Base-by-base conservation (phyloP, 106 monocot species). In the Dendrobium chrysotoxum region DNA sequence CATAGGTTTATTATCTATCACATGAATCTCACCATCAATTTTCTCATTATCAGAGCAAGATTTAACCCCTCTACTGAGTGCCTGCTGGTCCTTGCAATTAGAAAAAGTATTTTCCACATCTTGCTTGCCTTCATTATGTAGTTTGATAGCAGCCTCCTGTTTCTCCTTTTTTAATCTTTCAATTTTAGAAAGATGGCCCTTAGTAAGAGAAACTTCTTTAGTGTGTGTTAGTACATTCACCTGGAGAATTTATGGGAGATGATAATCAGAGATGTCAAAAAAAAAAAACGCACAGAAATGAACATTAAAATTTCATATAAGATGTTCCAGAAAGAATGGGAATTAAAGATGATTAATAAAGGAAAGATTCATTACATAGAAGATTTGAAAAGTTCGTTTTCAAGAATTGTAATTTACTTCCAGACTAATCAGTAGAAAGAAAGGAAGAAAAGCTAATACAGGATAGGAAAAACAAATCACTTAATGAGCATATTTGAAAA, bases 191-290 rank as follows among this genome's bases (percentile, higher is more conserved):
- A 82, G 77, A n/a, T 78, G 75, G 0, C 12, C 2, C 5, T 70
- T 28, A 9, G 46, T 23, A 78, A 72, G 50, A 4, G 65, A 74
- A 53, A 86, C 80, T 75, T 86, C 82, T 25, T 80, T 72, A 54
- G 84, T 85, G 55, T 89, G 89, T 28, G 73, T 85, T 79, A 89
- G 80, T 21, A 89, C 75, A 78, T 89, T 82, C 39, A 89, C 89
- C 86, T 89, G 80, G 7, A 83, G 12, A 74, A 70, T 82, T 40
- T 25, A 74, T 21, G 28, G 20, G 26, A 76, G 40, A 28, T 26
- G 10, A 23, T 1, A 76, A 26, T 47, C 76, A 76, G 40, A 6
- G 41, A 76, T 74, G n/a, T 21, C 41, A 42, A 74, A 5, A 5
- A 71, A 38, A 31, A 31, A 35, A 5, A 7, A 42, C 39, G 0